Percentiles rank a stretch among this genome's conserved stretches.
phyloP scores from a whole-genome alignment of 2,329 filamentous ascomycete genomes.

The Alternaria gansuensis region DNA sequence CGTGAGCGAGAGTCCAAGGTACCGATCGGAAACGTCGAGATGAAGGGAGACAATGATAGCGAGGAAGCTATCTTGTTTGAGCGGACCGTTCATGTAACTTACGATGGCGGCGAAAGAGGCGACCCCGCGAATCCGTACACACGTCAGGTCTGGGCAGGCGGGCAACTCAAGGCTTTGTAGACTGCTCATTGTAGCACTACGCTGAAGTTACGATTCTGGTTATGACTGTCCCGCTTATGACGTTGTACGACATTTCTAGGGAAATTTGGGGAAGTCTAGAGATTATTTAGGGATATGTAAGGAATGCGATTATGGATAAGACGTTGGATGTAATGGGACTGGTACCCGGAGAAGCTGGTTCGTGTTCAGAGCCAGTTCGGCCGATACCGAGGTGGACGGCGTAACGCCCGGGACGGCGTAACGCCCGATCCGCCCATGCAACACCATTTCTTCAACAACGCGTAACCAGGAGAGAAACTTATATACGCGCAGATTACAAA shows the following conservation, averaged over 20 bases:
- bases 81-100: constrained; percentile 30
- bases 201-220: background rate
- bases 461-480: no score
- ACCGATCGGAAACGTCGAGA: background rate
- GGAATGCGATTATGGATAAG: background rate
- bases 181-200: background rate
- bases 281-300: no score
- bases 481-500: no score
- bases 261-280: background rate
- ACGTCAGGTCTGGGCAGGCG: constrained; percentile 7
- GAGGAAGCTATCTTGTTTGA: constrained; percentile 34
- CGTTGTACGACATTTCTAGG: background rate
- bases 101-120: constrained; percentile 13
- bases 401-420: no score
- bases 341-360: background rate
- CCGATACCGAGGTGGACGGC: no score
- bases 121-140: constrained; percentile 7
- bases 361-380: background rate
- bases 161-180: background rate
- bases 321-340: background rate
- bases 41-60: constrained; percentile 26
- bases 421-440: no score
- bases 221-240: background rate
- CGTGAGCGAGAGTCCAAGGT: constrained; percentile 8
- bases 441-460: no score